Base-by-base conservation (phyloP, 495 filamentous ascomycete species). In the Oleoguttula mirabilis region DNA sequence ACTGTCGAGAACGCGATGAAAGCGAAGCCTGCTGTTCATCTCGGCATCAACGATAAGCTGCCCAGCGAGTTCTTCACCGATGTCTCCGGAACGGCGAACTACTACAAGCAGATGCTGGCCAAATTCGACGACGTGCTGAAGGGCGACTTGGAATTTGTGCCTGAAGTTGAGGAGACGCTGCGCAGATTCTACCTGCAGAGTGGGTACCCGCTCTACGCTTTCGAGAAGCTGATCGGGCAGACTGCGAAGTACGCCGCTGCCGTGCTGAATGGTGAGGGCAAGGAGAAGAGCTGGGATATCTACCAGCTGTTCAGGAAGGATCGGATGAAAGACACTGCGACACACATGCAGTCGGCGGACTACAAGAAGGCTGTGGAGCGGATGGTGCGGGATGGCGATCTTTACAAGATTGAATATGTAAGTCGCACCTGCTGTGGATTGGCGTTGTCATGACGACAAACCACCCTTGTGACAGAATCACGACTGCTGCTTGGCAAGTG, bases 211-310 rank as follows among this genome's bases (percentile, higher is more conserved):
- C 61, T 99, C 14, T 95, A 95, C 62, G 81, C 81, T 31, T 76
- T 95, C 48, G 82, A 86, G 48, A 84, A 88, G 55, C 75, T 95
- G 35, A 71, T 94, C 41, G 70, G 72, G 45, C 74, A 77, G 1
- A 76, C 94, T 36, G 72, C 79, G 30, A 79, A 85, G 37, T 81
- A 83, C 41, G 83, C 77, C 30, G 67, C 82, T 1, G 68, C 65
- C 2, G 85, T 93, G 52, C 76, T 85, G 47, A 78, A 73, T 31
- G 73, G 71, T 6, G 92, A 99, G 46, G 70, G 71, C 31, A 94
- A 92, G 58, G 92, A 99, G 52, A 88, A 85, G 67, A 94, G 80
- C 34, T 75, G 79, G 10, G 86, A 92, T 33, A 84, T 94, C 21
- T 75, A 83, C 40, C 75, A 81, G 47, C 72, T 83, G 12, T 94